A percentile compares a stretch with the other conserved stretches of the same genome.
phyloP scores from a whole-genome alignment of 2,329 filamentous ascomycete species.

The Phialemoniopsis sp. region DNA sequence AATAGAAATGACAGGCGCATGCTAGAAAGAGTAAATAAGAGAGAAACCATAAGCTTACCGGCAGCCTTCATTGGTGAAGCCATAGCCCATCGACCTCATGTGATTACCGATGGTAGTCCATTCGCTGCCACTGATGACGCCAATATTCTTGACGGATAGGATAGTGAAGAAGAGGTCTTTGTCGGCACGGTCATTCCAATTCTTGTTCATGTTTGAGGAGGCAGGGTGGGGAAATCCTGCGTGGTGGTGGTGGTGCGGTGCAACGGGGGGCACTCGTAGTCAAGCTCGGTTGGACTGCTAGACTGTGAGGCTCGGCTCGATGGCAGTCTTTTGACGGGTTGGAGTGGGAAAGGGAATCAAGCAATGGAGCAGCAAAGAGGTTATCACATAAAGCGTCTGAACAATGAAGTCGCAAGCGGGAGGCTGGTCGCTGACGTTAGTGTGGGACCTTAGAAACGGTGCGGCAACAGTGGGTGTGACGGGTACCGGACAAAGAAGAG shows the following conservation, averaged over 20 bases:
- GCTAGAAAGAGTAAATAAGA: slow-evolving; percentile 2
- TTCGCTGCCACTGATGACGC: slow-evolving; percentile 58
- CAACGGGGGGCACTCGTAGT: slow-evolving; percentile 3
- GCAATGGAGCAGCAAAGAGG: no score
- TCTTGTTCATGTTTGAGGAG: slow-evolving; percentile 46
- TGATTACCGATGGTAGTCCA: slow-evolving; percentile 59
- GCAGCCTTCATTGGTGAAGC: slow-evolving; percentile 62
- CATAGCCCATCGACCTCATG: slow-evolving; percentile 55
- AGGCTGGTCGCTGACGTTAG: no score
- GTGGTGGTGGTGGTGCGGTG: background rate
- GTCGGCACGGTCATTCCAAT: slow-evolving; percentile 58
- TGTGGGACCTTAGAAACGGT: no score
- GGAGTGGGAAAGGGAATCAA: no score
- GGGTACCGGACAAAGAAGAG: no score
- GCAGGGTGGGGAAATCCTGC: no score
- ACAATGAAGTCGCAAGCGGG: no score
- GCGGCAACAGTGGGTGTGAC: no score
- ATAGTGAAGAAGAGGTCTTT: slow-evolving; percentile 62
- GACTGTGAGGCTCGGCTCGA: no score
- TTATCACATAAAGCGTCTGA: no score
- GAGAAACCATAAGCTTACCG: slow-evolving; percentile 40
- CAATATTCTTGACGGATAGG: slow-evolving; percentile 58
- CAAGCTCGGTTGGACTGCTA: no score
- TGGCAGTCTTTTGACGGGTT: no score
- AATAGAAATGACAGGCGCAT: background rate